Evolutionary conservation across 495 filamentous ascomycete species (phyloP).

Genomic region (Beverwykella pulmonaria): DNA sequence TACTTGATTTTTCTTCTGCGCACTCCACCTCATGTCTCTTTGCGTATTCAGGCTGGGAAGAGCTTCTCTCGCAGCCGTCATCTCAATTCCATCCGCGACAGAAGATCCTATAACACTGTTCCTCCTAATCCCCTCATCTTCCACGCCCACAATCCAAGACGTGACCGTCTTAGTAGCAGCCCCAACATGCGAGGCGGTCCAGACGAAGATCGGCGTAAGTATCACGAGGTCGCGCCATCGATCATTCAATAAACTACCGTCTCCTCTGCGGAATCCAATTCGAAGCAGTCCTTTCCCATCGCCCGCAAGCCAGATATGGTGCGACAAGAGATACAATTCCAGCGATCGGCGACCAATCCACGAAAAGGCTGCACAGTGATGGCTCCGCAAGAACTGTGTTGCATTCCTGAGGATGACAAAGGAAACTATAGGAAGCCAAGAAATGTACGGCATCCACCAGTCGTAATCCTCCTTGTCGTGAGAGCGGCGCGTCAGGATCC

Average conservation of each 20-base stretch:
- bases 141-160: slow-evolving; percentile 9
- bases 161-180: slow-evolving; percentile 20
- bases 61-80: neutral
- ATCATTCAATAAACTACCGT: slow-evolving; percentile 29
- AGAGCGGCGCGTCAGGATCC: slow-evolving; percentile 37
- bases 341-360: slow-evolving; percentile 60
- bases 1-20: neutral
- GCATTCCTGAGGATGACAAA: slow-evolving; percentile 58
- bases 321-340: slow-evolving; percentile 63
- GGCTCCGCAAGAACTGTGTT: slow-evolving; percentile 46
- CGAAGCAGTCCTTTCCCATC: slow-evolving; percentile 59
- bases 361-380: slow-evolving; percentile 52
- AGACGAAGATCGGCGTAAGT: slow-evolving; percentile 36
- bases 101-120: neutral
- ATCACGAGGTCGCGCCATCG: slow-evolving; percentile 35
- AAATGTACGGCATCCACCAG: slow-evolving; percentile 56
- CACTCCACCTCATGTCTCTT: neutral
- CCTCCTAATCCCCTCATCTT: neutral
- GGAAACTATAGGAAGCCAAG: slow-evolving; percentile 56
- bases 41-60: slow-evolving; percentile 1
- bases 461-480: slow-evolving; percentile 53
- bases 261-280: slow-evolving; percentile 48
- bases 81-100: neutral
- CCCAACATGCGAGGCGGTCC: slow-evolving; percentile 7
- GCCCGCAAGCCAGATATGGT: slow-evolving; percentile 65